phyloP scores from a whole-genome alignment of 2,329 filamentous ascomycete species.

The Hypoxylon rubiginosum region DNA sequence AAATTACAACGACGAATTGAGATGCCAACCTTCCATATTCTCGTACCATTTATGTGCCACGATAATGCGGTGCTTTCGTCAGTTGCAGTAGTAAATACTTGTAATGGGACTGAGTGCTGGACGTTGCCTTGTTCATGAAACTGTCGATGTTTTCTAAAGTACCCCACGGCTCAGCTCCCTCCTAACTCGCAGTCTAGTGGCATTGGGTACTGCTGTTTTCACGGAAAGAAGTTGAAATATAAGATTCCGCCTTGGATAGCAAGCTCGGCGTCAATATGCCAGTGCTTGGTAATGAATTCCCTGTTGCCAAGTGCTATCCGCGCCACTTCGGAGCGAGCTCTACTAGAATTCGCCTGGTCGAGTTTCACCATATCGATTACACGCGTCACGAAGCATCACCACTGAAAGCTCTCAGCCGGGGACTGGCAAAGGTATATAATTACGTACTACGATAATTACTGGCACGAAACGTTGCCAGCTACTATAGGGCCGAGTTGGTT shows the following conservation, averaged over 20 bases:
- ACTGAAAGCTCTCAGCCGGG: not conserved
- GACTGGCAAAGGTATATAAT: not conserved
- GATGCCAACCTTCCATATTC: not conserved
- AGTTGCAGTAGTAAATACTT: not conserved
- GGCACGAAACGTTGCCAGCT: too few species aligned
- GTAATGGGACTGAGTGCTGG: not conserved
- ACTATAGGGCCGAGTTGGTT: not conserved
- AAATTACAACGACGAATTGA: conserved; percentile 30
- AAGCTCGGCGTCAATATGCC: not conserved
- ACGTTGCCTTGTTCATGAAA: not conserved
- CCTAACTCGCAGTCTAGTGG: too few species aligned
- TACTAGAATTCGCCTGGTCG: too few species aligned
- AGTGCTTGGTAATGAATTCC: not conserved
- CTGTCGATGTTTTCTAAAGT: not conserved
- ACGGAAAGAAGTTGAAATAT: not conserved
- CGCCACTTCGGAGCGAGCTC: too few species aligned
- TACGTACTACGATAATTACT: too few species aligned
- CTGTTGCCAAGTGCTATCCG: not conserved
- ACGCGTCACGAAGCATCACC: too few species aligned
- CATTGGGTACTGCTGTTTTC: too few species aligned
- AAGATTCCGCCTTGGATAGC: not conserved
- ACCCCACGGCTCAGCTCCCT: not conserved
- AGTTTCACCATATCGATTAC: not conserved
- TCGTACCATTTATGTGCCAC: not conserved
- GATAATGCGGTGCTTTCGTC: not conserved